Percentiles rank a stretch among this genome's conserved stretches.
phyloP scores from a whole-genome alignment of 192 early-diverging fungal species.

The Spizellomyces punctatus region DNA sequence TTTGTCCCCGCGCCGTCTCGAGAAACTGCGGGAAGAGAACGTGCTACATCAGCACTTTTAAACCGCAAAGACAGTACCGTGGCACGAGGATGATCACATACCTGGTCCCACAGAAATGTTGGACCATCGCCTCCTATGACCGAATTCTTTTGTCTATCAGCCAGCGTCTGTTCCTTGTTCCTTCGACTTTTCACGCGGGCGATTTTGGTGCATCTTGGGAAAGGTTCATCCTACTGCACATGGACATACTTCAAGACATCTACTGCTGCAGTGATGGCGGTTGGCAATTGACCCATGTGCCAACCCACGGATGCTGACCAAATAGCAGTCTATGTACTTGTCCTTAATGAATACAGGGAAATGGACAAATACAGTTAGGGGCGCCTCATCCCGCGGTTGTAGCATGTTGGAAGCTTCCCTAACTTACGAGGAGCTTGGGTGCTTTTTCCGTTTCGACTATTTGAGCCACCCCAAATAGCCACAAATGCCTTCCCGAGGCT shows the following conservation, averaged over 20 bases:
- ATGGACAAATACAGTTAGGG: not conserved
- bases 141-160: not conserved
- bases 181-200: constrained; percentile 4
- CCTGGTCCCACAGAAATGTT: constrained; percentile 11
- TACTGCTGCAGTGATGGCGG: constrained; percentile 12
- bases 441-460: not conserved
- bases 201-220: not conserved
- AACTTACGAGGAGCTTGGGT: constrained; percentile 5
- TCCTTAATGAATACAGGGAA: not conserved
- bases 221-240: not conserved
- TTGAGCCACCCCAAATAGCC: constrained; percentile 20
- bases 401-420: not conserved
- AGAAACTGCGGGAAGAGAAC: not conserved
- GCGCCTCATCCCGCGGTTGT: not conserved
- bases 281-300: not conserved
- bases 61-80: not conserved
- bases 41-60: not conserved
- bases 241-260: constrained; percentile 4
- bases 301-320: not conserved
- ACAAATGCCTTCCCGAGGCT: constrained; percentile 3
- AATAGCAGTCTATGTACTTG: constrained; percentile 11
- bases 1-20: constrained; percentile 2
- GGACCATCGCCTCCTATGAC: constrained; percentile 7
- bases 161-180: constrained; percentile 15
- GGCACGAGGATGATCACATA: not conserved